Evolutionary conservation across 202 grass and related monocot species (phyloP), one percentile per base, ranked within the genome.

Genomic region (Bolboschoenoplectus hybrid): DNA sequence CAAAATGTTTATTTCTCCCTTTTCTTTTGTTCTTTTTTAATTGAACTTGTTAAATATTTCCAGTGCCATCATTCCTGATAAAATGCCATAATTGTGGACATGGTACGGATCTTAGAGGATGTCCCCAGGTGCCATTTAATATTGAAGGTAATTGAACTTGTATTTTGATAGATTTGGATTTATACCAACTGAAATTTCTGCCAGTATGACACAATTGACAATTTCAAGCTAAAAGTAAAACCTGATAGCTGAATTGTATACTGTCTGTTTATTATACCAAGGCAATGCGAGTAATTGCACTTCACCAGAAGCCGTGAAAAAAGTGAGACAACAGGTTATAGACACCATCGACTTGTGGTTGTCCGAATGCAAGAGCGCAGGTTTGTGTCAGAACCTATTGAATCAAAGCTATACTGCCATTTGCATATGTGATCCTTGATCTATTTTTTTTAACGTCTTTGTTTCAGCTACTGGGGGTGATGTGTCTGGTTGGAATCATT

Each of bases 11-110:
- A 17, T 32, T 68, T 71, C 26, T 4, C 13, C 52, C 5, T 16
- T 85, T n/a, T 9, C n/a, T 9, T 83, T 50, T 68, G 26, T 64
- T 34, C 11, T 88, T 13, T 85, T 69, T 50, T 61, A 77, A 67
- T 87, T 35, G 36, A 44, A 83, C 36, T 17, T 6, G 9, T 32
- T 64, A 67, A 67, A 67, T 35, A 85, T 76, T 41, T 91, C 49
- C 89, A 96, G 96, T 96, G 89, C 96, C 96, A 60, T 98, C 96
- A 6, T 96, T 90, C 82, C 58, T 96, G 46, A 92, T 98, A 20
- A 94, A 94, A 81, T 98, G 96, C 53, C 88, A 90, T 67, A 98
- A 98, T 84, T 98, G 96, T 49, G 96, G 96, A 60, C 93, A 96
- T 77, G 93, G 96, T 50, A 92, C 90, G 78, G 96, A 98, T 87